phyloP scores from a whole-genome alignment of 352 stramenopile genomes.

The Hyaloperonospora arabidopsidis region DNA sequence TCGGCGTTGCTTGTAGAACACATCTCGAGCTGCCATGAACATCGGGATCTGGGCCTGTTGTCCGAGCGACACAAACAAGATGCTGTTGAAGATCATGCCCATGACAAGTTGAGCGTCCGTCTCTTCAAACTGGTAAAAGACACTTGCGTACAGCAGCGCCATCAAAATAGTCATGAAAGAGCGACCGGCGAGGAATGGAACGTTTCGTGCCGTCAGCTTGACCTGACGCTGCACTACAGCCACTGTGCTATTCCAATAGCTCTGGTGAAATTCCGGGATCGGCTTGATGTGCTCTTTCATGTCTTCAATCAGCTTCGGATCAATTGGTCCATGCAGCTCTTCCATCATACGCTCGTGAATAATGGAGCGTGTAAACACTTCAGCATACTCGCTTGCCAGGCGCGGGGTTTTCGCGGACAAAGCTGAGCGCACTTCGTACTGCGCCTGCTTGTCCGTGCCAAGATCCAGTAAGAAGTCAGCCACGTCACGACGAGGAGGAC shows the following conservation, averaged over 20 bases:
- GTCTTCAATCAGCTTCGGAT: constrained; percentile 17
- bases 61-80: constrained; percentile 64
- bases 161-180: constrained; percentile 33
- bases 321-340: constrained; percentile 9
- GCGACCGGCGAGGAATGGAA: constrained; percentile 24
- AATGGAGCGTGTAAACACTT: constrained; percentile 10
- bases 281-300: constrained; percentile 72
- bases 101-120: constrained; percentile 38
- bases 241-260: constrained; percentile 21
- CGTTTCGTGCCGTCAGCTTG: constrained; percentile 31
- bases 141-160: constrained; percentile 29
- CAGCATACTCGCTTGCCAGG: constrained; percentile 22
- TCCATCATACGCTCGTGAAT: constrained; percentile 16
- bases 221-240: constrained; percentile 32
- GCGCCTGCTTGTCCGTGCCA: constrained; percentile 31
- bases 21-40: constrained; percentile 43
- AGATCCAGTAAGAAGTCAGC: constrained; percentile 87
- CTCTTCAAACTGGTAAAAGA: constrained; percentile 36
- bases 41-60: constrained; percentile 54
- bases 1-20: constrained; percentile 77
- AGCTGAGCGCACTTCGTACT: constrained; percentile 22
- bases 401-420: constrained; percentile 8
- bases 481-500: constrained; percentile 55
- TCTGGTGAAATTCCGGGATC: constrained; percentile 32
- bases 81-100: constrained; percentile 58